Conservation (phyloP, 2,329 filamentous ascomycete genomes). For the Hypoxylon sp. region DNA sequence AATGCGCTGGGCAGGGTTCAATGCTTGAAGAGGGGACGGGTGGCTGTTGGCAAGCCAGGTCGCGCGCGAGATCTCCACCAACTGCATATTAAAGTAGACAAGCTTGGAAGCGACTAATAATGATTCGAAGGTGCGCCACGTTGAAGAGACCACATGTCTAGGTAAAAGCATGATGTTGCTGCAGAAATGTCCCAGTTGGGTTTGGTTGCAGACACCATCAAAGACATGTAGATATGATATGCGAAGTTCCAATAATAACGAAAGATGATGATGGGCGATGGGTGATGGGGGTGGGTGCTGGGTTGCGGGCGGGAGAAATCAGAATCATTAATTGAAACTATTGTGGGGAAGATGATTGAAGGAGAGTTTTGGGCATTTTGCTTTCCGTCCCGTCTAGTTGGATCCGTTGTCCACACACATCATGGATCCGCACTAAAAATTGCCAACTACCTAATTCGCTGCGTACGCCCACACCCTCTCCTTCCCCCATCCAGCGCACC, state of each 20-base stretch:
- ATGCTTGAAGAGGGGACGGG: conserved; percentile 13
- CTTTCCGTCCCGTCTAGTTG: conserved; percentile 40
- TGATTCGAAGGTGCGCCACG: conserved; percentile 28
- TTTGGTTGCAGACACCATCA: conserved; percentile 31
- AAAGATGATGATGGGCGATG: conserved; percentile 12
- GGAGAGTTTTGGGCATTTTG: conserved; percentile 21
- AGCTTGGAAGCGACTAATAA: conserved; percentile 1
- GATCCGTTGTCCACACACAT: conserved; percentile 32
- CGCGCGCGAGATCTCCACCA: conserved; percentile 28
- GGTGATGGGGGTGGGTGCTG: conserved; percentile 6
- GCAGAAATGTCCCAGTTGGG: conserved; percentile 34
- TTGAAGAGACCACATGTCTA: conserved; percentile 38
- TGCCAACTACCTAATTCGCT: conserved; percentile 7
- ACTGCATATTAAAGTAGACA: conserved; percentile 23
- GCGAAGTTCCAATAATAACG: conserved; percentile 13
- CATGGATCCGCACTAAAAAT: conserved; percentile 5
- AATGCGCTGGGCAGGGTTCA: conserved; percentile 26
- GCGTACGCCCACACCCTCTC: conserved; percentile 7
- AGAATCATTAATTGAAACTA: conserved; percentile 33
- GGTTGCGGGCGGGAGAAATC: conserved; percentile 28
- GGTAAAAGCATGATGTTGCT: conserved; percentile 27
- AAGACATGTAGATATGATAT: conserved; percentile 12
- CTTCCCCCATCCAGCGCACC: conserved; percentile 13
- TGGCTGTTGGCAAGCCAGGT: conserved; percentile 25
- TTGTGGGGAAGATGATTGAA: conserved; percentile 32